phyloP scores from a whole-genome alignment of 176 grass and related monocot species.

The Eragrostis curvula region DNA sequence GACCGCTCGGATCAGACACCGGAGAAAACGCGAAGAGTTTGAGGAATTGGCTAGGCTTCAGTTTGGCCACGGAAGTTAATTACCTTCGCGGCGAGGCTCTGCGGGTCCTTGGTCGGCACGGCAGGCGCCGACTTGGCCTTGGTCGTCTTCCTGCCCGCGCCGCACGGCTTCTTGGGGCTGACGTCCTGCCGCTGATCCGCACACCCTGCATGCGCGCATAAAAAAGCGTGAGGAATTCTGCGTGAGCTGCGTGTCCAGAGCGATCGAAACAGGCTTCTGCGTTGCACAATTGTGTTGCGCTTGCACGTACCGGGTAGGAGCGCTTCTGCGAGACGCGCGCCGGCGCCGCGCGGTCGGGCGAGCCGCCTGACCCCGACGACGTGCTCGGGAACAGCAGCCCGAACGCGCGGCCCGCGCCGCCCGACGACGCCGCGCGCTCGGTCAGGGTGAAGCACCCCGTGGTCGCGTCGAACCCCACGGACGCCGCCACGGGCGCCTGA shows the following conservation, averaged over 20 bases:
- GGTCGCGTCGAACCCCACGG: slow-evolving; percentile 38
- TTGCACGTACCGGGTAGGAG: slow-evolving; percentile 34
- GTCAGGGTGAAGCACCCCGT: slow-evolving; percentile 46
- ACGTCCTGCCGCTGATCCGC: slow-evolving; percentile 34
- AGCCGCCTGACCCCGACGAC: neutral
- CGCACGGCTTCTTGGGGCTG: slow-evolving; percentile 69
- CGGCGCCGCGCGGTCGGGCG: slow-evolving; percentile 38
- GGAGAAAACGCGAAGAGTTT: neutral
- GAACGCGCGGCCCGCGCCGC: slow-evolving; percentile 28
- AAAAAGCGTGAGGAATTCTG: neutral
- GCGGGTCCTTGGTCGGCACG: slow-evolving; percentile 60
- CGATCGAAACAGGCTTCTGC: too few relatives aligned
- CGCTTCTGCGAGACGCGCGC: slow-evolving; percentile 54
- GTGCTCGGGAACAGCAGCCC: slow-evolving; percentile 50
- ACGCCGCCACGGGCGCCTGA: neutral
- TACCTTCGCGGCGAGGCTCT: slow-evolving; percentile 84
- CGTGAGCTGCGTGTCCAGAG: too few relatives aligned
- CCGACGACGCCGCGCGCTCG: neutral
- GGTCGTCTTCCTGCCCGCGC: slow-evolving; percentile 52
- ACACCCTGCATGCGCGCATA: slow-evolving; percentile 22
- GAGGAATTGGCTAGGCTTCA: neutral
- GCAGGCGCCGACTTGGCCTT: slow-evolving; percentile 52
- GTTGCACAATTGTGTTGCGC: neutral
- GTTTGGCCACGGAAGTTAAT: neutral
- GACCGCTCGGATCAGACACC: neutral